Evolutionary conservation across 768 basidiomycete genomes (phyloP), one percentile per base, ranked within the genome.

Genomic region (Stropharia rugosoannulata): DNA sequence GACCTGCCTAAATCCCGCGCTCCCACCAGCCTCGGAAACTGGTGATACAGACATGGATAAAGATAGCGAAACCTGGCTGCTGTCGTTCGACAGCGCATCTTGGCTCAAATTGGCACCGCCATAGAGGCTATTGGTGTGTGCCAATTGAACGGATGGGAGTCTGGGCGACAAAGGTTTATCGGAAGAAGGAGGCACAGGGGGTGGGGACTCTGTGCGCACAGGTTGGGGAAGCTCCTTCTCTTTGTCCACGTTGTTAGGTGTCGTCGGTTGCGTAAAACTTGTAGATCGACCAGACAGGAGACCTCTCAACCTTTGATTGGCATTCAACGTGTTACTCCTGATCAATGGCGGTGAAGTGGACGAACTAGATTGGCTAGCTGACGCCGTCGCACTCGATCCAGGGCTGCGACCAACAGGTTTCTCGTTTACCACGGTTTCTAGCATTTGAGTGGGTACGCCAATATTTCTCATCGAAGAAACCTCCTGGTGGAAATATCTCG

Each of bases 351-450:
- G 59, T 45, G 68, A 60, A 32, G 65, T 55, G 41, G 64, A 51
- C 22, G 66, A 47, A 29, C 56, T 51, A 27, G 62, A 48, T 18
- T 63, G 49, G 41, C 59, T 49, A 58, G 25, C 41, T 10, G 40
- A 13, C 8, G 22, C 8, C 16, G 51, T 19, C 8, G 49, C 1
- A n/a, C 16, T 13, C 32, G 49, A 38, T 13, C 49, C 38, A 39
- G 44, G 49, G 64, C 59, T 44, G 56, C 49, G 29, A 52, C 56
- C 18, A 46, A 36, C 49, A 9, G 55, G 49, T n/a, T 48, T 51
- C 49, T 96, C 94, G 44, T 83, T 76, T 54, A 96, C 85, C 51
- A 97, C 84, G 9, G 85, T 91, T 71, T 92, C 90, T 18, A 97
- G 81, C 84, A 93, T 91, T 15, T 78, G 80, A 11, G 86, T 86